Percentiles rank a stretch among this genome's conserved stretches.
phyloP scores from a whole-genome alignment of 2,329 filamentous ascomycete species.

The Coleophoma eucalyptorum region DNA sequence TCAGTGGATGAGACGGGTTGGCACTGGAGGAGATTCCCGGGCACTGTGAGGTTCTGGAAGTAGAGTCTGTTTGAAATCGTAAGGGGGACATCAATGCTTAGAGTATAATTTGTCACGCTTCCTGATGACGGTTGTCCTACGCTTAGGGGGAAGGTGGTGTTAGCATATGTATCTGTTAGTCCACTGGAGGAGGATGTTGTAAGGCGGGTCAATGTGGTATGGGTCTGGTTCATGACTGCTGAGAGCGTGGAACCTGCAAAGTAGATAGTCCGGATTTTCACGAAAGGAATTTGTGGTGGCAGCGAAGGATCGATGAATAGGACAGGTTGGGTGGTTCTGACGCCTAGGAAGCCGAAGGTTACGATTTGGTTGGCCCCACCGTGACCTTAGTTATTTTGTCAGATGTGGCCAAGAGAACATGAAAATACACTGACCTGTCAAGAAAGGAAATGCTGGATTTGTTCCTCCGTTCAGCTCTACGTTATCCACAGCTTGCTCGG shows the following conservation, averaged over 20 bases:
- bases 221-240: conserved; percentile 57
- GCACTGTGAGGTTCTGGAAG: conserved; percentile 46
- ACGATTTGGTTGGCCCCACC: conserved; percentile 66
- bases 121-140: conserved; percentile 39
- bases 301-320: conserved; percentile 62
- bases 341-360: conserved; percentile 64
- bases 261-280: conserved; percentile 61
- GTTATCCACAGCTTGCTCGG: conserved; percentile 64
- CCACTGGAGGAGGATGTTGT: conserved; percentile 35
- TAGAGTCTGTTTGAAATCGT: conserved; percentile 55
- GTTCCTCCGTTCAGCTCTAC: conserved; percentile 49
- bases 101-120: conserved; percentile 37
- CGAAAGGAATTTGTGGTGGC: conserved; percentile 52
- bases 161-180: conserved; percentile 52
- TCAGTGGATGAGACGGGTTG: conserved; percentile 44
- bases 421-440: conserved; percentile 46
- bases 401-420: too few relatives aligned
- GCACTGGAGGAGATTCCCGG: conserved; percentile 64
- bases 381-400: conserved; percentile 28
- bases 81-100: conserved; percentile 46
- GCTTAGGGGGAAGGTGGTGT: conserved; percentile 53
- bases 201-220: conserved; percentile 57
- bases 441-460: conserved; percentile 47
- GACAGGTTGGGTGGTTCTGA: conserved; percentile 54
- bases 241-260: conserved; percentile 63